Base-by-base conservation (phyloP, 495 filamentous ascomycete genomes). In the Neurospora terricola region DNA sequence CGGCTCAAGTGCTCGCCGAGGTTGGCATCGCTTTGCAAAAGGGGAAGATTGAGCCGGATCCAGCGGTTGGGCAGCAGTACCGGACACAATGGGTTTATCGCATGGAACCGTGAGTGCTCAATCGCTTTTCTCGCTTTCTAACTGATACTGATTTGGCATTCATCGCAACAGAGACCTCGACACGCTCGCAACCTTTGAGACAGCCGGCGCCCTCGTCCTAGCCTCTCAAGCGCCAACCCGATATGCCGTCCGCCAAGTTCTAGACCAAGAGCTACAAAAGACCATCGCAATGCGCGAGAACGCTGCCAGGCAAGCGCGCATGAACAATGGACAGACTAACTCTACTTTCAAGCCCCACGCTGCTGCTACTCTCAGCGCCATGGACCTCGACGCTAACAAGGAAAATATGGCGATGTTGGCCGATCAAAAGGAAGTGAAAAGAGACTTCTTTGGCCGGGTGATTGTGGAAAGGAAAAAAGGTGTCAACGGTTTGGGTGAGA, bases 391-490 rank as follows among this genome's bases (percentile, higher is more conserved):
- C 27, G 79, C 85, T 73, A 76, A 85, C 73, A 84, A 83, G 73
- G 81, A 85, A 77, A 86, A 86, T 69, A 79, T 79, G 77, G 78
- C 72, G 72, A 45, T 21, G 66, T 21, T 69, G 39, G 36, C 36
- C 16, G 34, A 69, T 38, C 54, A 43, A 11, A 77, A 80, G 18
- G 81, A 78, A 12, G 86, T 91, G 1, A 97, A 96, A 83, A 89
- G 90, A 70, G 94, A 98, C 80, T 98, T 98, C 85, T 98, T 98
- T 80, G 94, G 94, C 4, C 84, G 94, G 23, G 80, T 92, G 18
- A 84, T 96, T 69, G 80, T 84, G 23, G 80, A 87, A 34, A 71
- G 80, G 83, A 34, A 75, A 78, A 69, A 78, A 83, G 18, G 77
- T 78, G 16, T 21, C 43, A 21, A 21, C 8, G 9, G 4, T 59